Evolutionary conservation across 129 eudicot species (phyloP).

Genomic region (Chrysanthemum lavandulifolium): DNA sequence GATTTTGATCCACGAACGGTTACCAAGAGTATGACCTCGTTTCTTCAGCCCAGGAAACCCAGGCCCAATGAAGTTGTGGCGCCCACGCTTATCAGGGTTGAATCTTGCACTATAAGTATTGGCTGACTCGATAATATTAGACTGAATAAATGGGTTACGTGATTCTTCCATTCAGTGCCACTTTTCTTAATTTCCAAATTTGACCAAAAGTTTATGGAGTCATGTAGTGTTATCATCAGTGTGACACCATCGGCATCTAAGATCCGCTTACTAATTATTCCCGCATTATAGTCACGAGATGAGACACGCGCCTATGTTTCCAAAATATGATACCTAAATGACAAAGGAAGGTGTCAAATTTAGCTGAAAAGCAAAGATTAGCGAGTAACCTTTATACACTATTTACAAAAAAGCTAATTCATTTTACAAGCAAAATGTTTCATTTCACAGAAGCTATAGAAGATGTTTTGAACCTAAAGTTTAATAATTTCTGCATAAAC

Average conservation of each 20-base stretch:
- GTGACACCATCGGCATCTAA: conserved; percentile 25
- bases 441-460: neutral
- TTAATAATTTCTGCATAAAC: no score
- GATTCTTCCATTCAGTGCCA: conserved; percentile 56
- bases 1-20: conserved; percentile 92
- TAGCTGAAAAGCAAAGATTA: conserved; percentile 8
- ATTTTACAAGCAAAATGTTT: neutral
- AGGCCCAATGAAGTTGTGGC: conserved; percentile 37
- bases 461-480: no score
- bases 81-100: conserved; percentile 37
- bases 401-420: neutral
- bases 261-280: conserved; percentile 17
- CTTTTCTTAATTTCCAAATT: conserved; percentile 23
- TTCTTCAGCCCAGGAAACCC: conserved; percentile 77
- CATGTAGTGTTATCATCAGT: conserved; percentile 53
- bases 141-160: conserved; percentile 37
- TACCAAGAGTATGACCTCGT: conserved; percentile 79
- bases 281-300: conserved; percentile 16
- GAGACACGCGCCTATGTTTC: neutral
- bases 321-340: neutral
- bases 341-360: conserved; percentile 3
- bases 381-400: neutral
- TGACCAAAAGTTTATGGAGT: conserved; percentile 29
- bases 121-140: conserved; percentile 38
- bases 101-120: conserved; percentile 41